Evolutionary conservation across 768 basidiomycete species (phyloP).

Genomic region (Multifurca ochricompacta): DNA sequence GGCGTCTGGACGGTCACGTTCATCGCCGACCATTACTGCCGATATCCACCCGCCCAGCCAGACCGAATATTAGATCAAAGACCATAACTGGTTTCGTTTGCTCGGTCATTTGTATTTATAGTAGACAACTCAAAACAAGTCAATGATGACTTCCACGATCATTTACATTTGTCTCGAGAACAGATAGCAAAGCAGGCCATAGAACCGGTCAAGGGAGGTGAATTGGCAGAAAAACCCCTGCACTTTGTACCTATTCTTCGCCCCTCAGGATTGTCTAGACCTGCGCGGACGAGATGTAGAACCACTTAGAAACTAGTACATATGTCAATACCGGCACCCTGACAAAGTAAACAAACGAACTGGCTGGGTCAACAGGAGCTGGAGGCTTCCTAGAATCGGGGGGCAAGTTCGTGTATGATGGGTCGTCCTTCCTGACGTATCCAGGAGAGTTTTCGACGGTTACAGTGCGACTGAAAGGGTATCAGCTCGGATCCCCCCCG

Average conservation of each 20-base stretch:
- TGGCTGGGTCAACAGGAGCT: constrained; percentile 84
- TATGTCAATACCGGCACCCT: background rate
- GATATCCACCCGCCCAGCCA: constrained; percentile 71
- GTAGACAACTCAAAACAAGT: constrained; percentile 10
- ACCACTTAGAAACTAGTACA: constrained; percentile 76
- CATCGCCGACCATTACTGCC: constrained; percentile 83
- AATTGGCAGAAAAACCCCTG: background rate
- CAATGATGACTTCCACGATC: constrained; percentile 15
- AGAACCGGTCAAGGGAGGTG: background rate
- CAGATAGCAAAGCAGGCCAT: background rate
- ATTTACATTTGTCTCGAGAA: constrained; percentile 1
- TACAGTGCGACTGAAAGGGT: constrained; percentile 59
- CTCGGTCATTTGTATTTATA: constrained; percentile 17
- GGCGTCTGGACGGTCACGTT: constrained; percentile 91
- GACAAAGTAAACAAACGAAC: constrained; percentile 38
- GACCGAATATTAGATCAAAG: constrained; percentile 36
- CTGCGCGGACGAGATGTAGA: constrained; percentile 87
- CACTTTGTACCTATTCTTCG: background rate
- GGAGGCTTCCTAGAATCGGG: constrained; percentile 75
- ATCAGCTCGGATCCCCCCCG: background rate
- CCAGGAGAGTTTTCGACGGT: constrained; percentile 70
- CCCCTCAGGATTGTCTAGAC: constrained; percentile 35
- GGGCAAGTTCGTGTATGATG: constrained; percentile 58
- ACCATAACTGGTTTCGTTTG: constrained; percentile 20
- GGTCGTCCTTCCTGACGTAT: constrained; percentile 53